Conservation (phyloP, 257 asterid genomes). For the Gentiana dahurica region DNA sequence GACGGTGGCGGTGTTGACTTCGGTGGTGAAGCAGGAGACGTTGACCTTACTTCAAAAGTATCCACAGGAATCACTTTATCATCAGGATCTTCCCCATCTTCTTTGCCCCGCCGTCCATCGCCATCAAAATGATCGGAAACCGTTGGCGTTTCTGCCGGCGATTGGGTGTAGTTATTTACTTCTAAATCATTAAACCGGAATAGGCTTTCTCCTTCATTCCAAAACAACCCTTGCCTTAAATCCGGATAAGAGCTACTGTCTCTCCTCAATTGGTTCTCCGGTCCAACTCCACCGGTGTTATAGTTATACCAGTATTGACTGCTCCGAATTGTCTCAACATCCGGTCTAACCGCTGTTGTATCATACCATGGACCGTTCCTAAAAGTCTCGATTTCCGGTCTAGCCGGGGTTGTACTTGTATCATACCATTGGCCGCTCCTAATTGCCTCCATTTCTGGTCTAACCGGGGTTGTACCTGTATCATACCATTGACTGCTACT, state of each 20-base stretch:
- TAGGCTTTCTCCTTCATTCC: conserved; percentile 39
- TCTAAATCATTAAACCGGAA: conserved; percentile 57
- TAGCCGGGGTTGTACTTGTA: too few relatives aligned
- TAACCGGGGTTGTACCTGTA: too few relatives aligned
- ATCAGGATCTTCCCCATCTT: conserved; percentile 15
- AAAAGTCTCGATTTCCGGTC: too few relatives aligned
- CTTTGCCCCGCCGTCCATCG: conserved; percentile 17
- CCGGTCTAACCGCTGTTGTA: too few relatives aligned
- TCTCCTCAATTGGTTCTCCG: conserved; percentile 42
- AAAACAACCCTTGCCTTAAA: conserved; percentile 40
- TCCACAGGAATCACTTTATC: conserved; percentile 54
- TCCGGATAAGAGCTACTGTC: conserved; percentile 83
- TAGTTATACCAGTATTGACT: neutral
- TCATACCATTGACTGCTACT: too few relatives aligned
- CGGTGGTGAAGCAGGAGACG: conserved; percentile 20
- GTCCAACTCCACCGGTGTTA: conserved; percentile 22
- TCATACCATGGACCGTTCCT: too few relatives aligned
- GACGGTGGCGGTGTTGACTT: conserved; percentile 24
- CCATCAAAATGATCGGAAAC: conserved; percentile 10
- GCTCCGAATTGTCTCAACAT: too few relatives aligned
- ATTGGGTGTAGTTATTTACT: conserved; percentile 34
- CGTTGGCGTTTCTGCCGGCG: conserved; percentile 14
- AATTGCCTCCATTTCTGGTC: too few relatives aligned
- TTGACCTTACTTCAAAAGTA: conserved; percentile 34
- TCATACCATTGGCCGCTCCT: conserved; percentile 16